Conservation (phyloP, 208 protist species). For the Trypanosoma avium region DNA sequence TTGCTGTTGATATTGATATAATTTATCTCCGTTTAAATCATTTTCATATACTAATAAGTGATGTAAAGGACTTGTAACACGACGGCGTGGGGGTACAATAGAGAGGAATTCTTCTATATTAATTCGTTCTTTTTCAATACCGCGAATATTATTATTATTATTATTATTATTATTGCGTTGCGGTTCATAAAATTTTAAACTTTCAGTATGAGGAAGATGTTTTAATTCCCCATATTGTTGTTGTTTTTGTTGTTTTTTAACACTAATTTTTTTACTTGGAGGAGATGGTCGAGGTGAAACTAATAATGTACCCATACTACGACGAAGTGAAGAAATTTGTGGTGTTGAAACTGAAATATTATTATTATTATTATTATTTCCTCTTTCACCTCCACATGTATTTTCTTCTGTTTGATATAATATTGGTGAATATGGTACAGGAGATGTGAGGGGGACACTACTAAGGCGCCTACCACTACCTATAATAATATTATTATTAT, state of each 20-base stretch:
- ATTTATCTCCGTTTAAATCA: not conserved
- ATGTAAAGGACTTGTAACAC: slow-evolving; percentile 14
- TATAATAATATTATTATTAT: not conserved
- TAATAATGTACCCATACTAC: slow-evolving; percentile 1
- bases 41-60: slow-evolving; percentile 22
- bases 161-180: not conserved
- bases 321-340: not conserved
- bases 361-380: not conserved
- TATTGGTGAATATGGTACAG: not conserved
- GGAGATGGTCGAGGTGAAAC: slow-evolving; percentile 13
- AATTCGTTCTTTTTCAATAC: not conserved
- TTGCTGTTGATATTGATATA: not conserved
- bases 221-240: no score
- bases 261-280: not conserved
- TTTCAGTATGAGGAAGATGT: no score
- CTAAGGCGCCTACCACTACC: not conserved
- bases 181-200: not conserved
- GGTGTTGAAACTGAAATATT: not conserved
- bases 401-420: not conserved
- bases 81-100: slow-evolving; percentile 5
- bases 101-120: not conserved
- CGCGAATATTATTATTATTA: not conserved
- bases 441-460: not conserved
- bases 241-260: no score
- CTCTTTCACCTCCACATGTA: not conserved